Evolutionary conservation across 2,329 filamentous ascomycete genomes (phyloP).

Genomic region (Albophoma yamanashiensis): DNA sequence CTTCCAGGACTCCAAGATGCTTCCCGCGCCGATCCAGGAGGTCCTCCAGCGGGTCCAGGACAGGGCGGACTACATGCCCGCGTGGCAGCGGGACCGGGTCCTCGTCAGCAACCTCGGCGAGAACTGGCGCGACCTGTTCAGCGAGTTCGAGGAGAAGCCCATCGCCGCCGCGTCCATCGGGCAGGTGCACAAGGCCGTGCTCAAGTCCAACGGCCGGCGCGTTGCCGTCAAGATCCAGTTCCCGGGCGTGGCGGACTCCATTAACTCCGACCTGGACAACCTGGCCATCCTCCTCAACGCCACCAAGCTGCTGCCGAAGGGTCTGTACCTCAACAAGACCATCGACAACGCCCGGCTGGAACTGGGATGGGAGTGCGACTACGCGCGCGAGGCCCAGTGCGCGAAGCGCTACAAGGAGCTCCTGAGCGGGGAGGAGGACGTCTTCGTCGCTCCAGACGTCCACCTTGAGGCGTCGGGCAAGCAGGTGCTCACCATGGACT

Average conservation of each 20-base stretch:
- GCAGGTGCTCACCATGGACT: conserved; percentile 87
- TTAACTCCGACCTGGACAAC: conserved; percentile 93
- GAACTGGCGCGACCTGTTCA: conserved; percentile 77
- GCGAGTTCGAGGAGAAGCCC: conserved; percentile 78
- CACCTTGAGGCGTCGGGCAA: conserved; percentile 70
- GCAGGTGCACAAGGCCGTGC: conserved; percentile 79
- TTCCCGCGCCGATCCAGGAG: conserved; percentile 76
- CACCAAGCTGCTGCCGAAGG: conserved; percentile 79
- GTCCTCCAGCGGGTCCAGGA: conserved; percentile 93
- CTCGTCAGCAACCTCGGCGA: conserved; percentile 66
- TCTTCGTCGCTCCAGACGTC: conserved; percentile 72
- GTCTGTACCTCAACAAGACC: conserved; percentile 90
- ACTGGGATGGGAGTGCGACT: conserved; percentile 95
- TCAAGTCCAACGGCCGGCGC: conserved; percentile 61
- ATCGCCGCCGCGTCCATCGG: conserved; percentile 95
- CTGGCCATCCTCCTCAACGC: conserved; percentile 83
- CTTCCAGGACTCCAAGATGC: conserved; percentile 93
- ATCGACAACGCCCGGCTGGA: conserved; percentile 91
- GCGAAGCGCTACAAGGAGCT: conserved; percentile 66
- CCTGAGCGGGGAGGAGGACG: conserved; percentile 51
- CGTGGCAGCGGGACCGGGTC: conserved; percentile 82
- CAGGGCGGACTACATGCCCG: conserved; percentile 94
- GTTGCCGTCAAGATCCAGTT: conserved; percentile 98
- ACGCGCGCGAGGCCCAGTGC: conserved; percentile 76
- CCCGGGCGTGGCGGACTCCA: conserved; percentile 88